Evolutionary conservation across 495 filamentous ascomycete species (phyloP).

Genomic region (Penicillium bovifimosum): DNA sequence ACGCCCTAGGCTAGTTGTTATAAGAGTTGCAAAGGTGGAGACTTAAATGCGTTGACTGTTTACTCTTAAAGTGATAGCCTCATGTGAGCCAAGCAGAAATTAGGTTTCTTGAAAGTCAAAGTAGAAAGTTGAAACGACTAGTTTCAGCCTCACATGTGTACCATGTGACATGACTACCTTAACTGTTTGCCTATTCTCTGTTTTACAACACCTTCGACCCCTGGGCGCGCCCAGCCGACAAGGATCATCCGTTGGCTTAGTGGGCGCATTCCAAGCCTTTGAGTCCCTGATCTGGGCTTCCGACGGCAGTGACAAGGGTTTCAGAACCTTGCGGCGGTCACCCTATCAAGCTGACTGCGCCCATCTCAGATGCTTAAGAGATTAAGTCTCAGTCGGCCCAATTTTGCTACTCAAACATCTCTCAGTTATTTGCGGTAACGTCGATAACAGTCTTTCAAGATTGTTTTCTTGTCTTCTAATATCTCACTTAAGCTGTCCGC

Average conservation of each 20-base stretch:
- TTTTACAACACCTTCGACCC: not conserved
- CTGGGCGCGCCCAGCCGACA: not conserved
- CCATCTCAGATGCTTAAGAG: too few relatives aligned
- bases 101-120: constrained; percentile 2
- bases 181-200: not conserved
- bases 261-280: not conserved
- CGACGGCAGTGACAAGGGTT: not conserved
- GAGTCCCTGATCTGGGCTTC: not conserved
- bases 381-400: too few relatives aligned
- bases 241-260: not conserved
- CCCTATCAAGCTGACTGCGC: constrained; percentile 3
- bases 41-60: too few relatives aligned
- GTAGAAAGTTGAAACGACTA: constrained; percentile 8
- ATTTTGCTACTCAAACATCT: too few relatives aligned
- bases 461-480: too few relatives aligned
- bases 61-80: too few relatives aligned
- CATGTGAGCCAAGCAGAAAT: not conserved
- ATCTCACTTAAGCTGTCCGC: too few relatives aligned
- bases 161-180: too few relatives aligned
- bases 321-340: not conserved
- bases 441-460: too few relatives aligned
- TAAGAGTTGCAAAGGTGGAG: too few relatives aligned
- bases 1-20: too few relatives aligned
- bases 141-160: not conserved
- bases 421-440: too few relatives aligned